Base-by-base conservation (phyloP, 306 rosid species). In the Ochetophila trinervis region DNA sequence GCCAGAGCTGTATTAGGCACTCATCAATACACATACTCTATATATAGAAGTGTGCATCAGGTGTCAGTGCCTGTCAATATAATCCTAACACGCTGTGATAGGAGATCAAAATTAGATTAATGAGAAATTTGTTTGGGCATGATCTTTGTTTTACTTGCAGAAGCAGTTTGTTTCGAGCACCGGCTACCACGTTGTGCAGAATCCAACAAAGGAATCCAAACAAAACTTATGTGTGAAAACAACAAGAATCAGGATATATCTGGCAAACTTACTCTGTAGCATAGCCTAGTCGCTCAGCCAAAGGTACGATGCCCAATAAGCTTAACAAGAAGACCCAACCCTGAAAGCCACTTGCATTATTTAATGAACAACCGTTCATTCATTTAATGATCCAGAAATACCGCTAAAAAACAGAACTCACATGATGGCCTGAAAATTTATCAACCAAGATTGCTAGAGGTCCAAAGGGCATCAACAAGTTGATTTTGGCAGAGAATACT, bases 251-350 rank as follows among this genome's bases (percentile, higher is more conserved):
- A n/a, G 20, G 37, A 55, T 55, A 8, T n/a, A 20, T 4, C 15
- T 32, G 49, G 62, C 69, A 67, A 45, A 20, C 76, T 73, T 77
- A 81, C 85, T 81, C 85, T 51, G 85, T 81, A 22, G 79, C 76
- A 74, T 77, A 81, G 48, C 85, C 85, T 60, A 81, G 65, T 17
- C 85, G 82, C 77, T 81, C 85, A 10, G 85, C 85, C 48, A 81
- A 62, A 66, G 85, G 85, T 73, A 81, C 66, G 71, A 81, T 81
- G 59, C 82, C 85, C 79, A 77, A 53, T 74, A 74, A 74, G 77
- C 85, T 81, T 50, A 81, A 58, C 66, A 81, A 55, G 76, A 81
- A 81, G 57, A 81, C 82, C 85, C 82, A 81, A 20, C 79, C 85
- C 79, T 81, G 77, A 66, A 60, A 74, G 68, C 56, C 23, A 53